Base-by-base conservation (phyloP, 331 rosid genomes). In the Erythrophleum ivorense region DNA sequence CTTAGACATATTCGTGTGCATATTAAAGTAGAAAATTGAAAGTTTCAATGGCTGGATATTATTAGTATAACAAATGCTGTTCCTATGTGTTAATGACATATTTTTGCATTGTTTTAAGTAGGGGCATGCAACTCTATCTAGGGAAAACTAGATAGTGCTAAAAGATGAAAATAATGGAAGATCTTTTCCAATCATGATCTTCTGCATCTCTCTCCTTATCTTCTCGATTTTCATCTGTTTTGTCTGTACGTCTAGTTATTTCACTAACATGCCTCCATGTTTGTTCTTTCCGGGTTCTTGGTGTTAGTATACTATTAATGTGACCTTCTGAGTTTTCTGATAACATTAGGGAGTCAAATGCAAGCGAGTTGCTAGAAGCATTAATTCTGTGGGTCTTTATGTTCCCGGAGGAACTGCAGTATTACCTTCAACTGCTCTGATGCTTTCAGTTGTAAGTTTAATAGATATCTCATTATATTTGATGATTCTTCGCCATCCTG, bases 341-440 rank as follows among this genome's bases (percentile, higher is more conserved):
- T 76, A 58, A 85, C 85, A 59, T 52, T 90, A 92, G 98, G 98
- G 98, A 21, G 98, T 94, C 78, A 91, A 83, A 82, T 94, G 98
- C 92, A 94, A 92, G 88, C 88, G 94, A 65, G 97, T 94, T 64
- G 95, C 98, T 43, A 90, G 98, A 91, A 84, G 97, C 88, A 94
- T 94, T 76, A 86, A 89, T 71, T 92, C 98, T 80, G 98, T 92
- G 60, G 98, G 98, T 87, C 91, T 94, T 85, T 94, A 94, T 80
- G 97, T 92, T 88, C 98, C 98, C 38, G 97, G 97, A 75, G 98
- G 98, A 81, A 91, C 97, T 82, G 98, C 98, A 85, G 97, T 95
- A 48, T 86, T 95, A 85, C 98, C 97, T 77, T 95, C 98, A 74
- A 92, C 98, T 5, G 97, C 98, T 78, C 82, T 95, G 87, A 92